Conservation (phyloP, 106 monocot genomes). For the Iris macrosiphon region DNA sequence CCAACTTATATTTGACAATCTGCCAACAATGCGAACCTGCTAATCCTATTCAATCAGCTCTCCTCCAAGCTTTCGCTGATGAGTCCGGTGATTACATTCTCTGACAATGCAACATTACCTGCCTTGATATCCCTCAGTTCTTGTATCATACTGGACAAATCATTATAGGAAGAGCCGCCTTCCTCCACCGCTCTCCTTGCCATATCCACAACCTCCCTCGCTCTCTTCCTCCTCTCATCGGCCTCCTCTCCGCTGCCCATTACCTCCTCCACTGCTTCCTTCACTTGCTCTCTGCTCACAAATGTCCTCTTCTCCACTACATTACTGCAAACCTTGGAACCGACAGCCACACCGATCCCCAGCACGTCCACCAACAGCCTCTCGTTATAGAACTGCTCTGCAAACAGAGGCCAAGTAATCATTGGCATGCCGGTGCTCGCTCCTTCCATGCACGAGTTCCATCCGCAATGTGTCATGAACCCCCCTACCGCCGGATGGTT, state of each 20-base stretch:
- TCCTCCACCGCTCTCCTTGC: conserved; percentile 2
- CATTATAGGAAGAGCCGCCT: conserved; percentile 1
- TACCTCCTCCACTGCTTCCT: conserved; percentile 1
- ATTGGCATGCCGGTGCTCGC: not conserved
- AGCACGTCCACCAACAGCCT: conserved; percentile 16
- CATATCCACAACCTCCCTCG: conserved; percentile 2
- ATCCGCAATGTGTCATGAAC: conserved; percentile 18
- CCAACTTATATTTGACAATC: too few species aligned
- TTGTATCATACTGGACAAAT: not conserved
- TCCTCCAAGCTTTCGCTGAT: too few species aligned
- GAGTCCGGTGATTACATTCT: too few species aligned
- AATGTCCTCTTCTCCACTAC: not conserved
- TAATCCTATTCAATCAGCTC: too few species aligned
- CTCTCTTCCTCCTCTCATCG: conserved; percentile 7
- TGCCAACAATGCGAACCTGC: too few species aligned
- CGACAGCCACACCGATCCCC: conserved; percentile 6
- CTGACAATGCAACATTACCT: too few species aligned
- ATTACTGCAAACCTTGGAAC: not conserved
- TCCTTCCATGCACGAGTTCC: conserved; percentile 9
- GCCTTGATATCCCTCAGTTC: not conserved
- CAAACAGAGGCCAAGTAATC: conserved; percentile 8
- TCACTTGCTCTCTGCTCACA: not conserved
- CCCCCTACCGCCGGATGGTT: conserved; percentile 14
- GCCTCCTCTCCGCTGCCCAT: not conserved
- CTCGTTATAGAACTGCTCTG: conserved; percentile 18